phyloP scores from a whole-genome alignment of 805 yeast genomes.

The Nakazawaea ambrosiae region DNA sequence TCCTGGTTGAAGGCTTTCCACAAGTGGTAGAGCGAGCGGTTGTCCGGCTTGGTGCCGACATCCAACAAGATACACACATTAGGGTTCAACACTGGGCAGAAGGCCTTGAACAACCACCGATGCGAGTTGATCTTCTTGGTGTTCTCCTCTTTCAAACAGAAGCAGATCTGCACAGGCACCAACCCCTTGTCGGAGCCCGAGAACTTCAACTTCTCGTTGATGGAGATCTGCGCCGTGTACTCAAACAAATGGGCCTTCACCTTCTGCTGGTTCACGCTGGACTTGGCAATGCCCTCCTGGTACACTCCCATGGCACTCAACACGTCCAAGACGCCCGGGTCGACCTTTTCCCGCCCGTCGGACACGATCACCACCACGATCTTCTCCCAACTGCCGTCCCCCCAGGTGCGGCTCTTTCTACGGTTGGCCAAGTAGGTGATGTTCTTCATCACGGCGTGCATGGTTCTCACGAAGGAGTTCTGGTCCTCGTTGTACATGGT shows the following conservation, averaged over 20 bases:
- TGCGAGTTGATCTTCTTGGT: constrained; percentile 95
- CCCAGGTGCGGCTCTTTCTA: constrained; percentile 84
- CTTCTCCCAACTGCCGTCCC: constrained; percentile 94
- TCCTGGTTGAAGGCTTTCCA: constrained; percentile 98
- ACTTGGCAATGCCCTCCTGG: constrained; percentile 96
- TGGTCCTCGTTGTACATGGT: constrained; percentile 99
- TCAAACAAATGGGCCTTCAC: constrained; percentile 94
- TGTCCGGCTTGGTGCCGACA: constrained; percentile 97
- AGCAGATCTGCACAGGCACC: constrained; percentile 90
- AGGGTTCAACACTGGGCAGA: constrained; percentile 89
- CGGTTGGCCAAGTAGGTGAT: constrained; percentile 82
- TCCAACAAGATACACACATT: constrained; percentile 84
- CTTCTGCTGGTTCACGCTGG: constrained; percentile 82
- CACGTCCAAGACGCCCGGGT: constrained; percentile 78
- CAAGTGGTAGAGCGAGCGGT: constrained; percentile 79
- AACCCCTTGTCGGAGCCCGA: constrained; percentile 85
- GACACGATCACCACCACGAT: constrained; percentile 86
- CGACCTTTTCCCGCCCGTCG: constrained; percentile 89
- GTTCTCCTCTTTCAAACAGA: constrained; percentile 88
- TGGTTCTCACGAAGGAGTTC: constrained; percentile 79
- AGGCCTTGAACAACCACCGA: constrained; percentile 94
- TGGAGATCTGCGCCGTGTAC: constrained; percentile 90
- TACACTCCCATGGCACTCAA: constrained; percentile 94
- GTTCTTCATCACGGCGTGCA: constrained; percentile 92
- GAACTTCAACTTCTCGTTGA: constrained; percentile 83